These are phyloP conservation scores for Ganoderma leucocontextum DNA, from an alignment of 1,284 basidiomycete species.

Conservation along the genomic window DNA sequence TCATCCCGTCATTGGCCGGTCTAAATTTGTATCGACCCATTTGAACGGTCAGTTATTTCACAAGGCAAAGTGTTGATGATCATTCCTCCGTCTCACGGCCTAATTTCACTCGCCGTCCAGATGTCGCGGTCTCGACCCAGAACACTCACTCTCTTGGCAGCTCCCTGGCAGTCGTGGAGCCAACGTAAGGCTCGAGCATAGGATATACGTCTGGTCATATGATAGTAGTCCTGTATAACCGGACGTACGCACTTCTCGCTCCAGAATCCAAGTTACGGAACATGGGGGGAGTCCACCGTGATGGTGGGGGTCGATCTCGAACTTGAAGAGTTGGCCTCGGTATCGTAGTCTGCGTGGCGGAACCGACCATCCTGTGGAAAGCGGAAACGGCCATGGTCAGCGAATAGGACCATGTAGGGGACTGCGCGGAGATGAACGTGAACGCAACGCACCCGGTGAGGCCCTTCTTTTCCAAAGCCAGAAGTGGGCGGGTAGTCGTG, in stretches of 20 bases:
- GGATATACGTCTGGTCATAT: too few relatives aligned
- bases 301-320: neutral
- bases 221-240: too few relatives aligned
- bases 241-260: too few relatives aligned
- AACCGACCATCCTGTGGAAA: neutral
- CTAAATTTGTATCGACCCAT: neutral
- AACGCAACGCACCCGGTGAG: neutral
- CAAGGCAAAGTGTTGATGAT: neutral
- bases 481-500: conserved; percentile 1
- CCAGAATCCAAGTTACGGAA: neutral
- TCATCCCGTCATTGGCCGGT: neutral
- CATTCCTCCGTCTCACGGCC: neutral
- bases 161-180: too few relatives aligned
- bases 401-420: too few relatives aligned
- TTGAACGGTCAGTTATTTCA: neutral
- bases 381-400: too few relatives aligned
- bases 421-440: too few relatives aligned
- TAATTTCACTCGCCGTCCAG: neutral
- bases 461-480: neutral
- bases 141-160: neutral
- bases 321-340: neutral
- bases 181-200: too few relatives aligned
- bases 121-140: neutral
- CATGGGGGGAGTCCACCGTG: neutral
- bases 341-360: neutral